phyloP scores from a whole-genome alignment of 148 eudicot species.

The Silene uniflora region DNA sequence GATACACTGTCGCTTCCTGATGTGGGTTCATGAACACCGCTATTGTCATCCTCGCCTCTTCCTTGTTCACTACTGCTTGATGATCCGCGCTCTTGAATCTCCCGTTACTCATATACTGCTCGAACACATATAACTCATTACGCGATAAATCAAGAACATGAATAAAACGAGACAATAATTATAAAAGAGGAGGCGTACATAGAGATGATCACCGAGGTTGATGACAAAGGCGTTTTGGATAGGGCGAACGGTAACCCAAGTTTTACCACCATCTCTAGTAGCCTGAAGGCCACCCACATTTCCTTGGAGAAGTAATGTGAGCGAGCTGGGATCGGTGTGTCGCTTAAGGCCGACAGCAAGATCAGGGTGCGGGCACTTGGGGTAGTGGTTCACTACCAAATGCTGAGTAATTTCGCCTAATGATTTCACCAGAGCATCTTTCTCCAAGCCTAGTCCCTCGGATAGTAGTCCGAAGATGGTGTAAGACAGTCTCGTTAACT shows the following conservation, averaged over 20 bases:
- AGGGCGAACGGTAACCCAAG: constrained; percentile 77
- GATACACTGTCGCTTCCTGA: constrained; percentile 52
- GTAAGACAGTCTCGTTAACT: constrained; percentile 42
- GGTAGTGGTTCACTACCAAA: constrained; percentile 63
- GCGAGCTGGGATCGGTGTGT: constrained; percentile 70
- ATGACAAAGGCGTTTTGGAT: constrained; percentile 63
- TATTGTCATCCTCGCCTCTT: constrained; percentile 42
- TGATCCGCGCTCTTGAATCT: constrained; percentile 80
- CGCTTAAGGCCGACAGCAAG: constrained; percentile 68
- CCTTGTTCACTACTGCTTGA: constrained; percentile 62
- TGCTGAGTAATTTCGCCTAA: constrained; percentile 58
- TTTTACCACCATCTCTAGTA: constrained; percentile 63
- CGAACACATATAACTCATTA: too few relatives aligned
- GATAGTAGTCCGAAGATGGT: constrained; percentile 55
- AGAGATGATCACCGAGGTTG: constrained; percentile 64
- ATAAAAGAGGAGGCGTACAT: too few relatives aligned
- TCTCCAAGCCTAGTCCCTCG: constrained; percentile 59
- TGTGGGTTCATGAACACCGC: constrained; percentile 69
- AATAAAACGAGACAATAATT: too few relatives aligned
- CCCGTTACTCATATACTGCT: constrained; percentile 71
- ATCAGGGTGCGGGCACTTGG: constrained; percentile 72
- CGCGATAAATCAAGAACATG: too few relatives aligned
- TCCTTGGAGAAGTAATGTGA: constrained; percentile 61
- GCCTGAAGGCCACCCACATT: constrained; percentile 78
- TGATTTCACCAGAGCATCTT: constrained; percentile 50